These are phyloP conservation scores for Tilletia caries DNA, from an alignment of 1,284 basidiomycete genomes.

Conservation along the genomic window DNA sequence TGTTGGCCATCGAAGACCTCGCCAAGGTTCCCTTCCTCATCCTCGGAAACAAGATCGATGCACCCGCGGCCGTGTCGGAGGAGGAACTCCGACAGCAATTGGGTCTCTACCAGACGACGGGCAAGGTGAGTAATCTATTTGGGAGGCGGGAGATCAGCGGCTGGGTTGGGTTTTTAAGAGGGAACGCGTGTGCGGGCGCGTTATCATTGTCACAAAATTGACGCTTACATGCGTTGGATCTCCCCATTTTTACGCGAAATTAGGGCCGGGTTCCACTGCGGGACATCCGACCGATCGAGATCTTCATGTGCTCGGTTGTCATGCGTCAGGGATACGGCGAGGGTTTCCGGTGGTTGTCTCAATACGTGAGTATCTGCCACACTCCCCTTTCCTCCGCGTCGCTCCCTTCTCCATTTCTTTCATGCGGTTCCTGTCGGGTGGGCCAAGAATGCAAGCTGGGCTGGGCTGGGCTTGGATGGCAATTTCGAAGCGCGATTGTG, in stretches of 20 bases:
- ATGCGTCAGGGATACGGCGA: slow-evolving; percentile 98
- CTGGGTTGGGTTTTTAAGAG: background rate
- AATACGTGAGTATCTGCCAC: slow-evolving; percentile 70
- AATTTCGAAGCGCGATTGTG: too few relatives aligned
- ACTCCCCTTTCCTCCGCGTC: background rate
- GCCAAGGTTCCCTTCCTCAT: slow-evolving; percentile 96
- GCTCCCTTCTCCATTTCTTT: too few relatives aligned
- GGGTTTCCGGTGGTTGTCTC: slow-evolving; percentile 98
- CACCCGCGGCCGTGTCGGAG: slow-evolving; percentile 93
- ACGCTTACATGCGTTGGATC: too few relatives aligned
- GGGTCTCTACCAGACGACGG: slow-evolving; percentile 96
- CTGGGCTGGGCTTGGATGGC: too few relatives aligned
- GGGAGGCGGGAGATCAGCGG: background rate
- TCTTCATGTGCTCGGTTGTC: slow-evolving; percentile 99
- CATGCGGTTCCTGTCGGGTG: too few relatives aligned
- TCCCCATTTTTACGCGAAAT: too few relatives aligned
- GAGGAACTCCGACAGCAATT: slow-evolving; percentile 93
- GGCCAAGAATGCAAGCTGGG: too few relatives aligned
- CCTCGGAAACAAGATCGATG: slow-evolving; percentile 99
- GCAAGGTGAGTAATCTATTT: slow-evolving; percentile 61
- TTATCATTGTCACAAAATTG: too few relatives aligned
- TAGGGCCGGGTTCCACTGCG: slow-evolving; percentile 94
- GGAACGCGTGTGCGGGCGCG: too few relatives aligned
- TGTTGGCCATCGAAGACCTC: slow-evolving; percentile 77
- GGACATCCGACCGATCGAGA: slow-evolving; percentile 96